These are phyloP conservation scores for Oldenlandia corymbosa DNA, from an alignment of 257 asterid genomes.

Conservation along the genomic window DNA sequence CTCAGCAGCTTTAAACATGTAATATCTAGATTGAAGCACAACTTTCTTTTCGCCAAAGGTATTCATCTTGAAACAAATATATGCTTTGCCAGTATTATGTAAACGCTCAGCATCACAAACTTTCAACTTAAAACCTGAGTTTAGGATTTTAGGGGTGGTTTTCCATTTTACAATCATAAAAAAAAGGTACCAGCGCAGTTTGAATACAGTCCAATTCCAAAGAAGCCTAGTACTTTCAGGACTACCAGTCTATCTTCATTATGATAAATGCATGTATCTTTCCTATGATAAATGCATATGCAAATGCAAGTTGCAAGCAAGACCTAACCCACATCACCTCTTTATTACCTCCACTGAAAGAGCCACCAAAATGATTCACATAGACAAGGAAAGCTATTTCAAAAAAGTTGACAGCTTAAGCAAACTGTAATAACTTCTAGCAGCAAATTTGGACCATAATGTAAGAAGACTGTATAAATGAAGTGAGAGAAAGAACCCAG, in stretches of 20 bases:
- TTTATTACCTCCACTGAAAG: not conserved
- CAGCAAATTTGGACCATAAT: conserved; percentile 2
- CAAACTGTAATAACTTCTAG: conserved; percentile 3
- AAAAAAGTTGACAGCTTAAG: conserved; percentile 3
- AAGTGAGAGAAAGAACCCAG: conserved; percentile 8
- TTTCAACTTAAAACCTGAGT: too few species aligned
- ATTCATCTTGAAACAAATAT: too few species aligned
- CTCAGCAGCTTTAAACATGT: not conserved
- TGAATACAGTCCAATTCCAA: not conserved
- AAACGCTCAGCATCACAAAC: too few species aligned
- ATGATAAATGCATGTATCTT: not conserved
- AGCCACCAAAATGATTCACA: not conserved
- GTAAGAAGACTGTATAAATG: not conserved
- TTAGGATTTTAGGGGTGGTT: not conserved
- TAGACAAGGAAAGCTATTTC: conserved; percentile 1
- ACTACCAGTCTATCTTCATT: not conserved
- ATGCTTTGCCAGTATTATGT: too few species aligned
- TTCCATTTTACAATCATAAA: not conserved
- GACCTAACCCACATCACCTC: conserved; percentile 6
- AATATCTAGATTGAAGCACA: conserved; percentile 1
- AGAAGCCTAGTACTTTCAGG: not conserved
- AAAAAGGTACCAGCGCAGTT: not conserved
- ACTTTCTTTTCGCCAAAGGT: too few species aligned
- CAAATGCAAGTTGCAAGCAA: conserved; percentile 15
- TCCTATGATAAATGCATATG: not conserved